These are phyloP conservation scores for Blastobotrys capitulatus DNA, from an alignment of 1,139 yeast genomes.

Conservation along the genomic window DNA sequence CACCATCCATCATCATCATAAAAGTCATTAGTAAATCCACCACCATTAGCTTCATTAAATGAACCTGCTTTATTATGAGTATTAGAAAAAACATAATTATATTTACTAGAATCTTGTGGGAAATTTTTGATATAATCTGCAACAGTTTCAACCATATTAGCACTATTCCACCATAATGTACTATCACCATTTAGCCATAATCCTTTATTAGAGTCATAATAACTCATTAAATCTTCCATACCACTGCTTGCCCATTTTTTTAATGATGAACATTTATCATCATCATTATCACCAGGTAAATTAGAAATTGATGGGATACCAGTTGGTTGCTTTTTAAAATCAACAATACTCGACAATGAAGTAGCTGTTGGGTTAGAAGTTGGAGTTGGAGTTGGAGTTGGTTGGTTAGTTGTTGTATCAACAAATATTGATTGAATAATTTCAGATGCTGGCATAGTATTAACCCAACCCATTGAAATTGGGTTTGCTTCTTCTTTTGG, in stretches of 20 bases:
- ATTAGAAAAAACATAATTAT: constrained; percentile 4
- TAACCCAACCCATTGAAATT: background rate
- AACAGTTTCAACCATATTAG: constrained; percentile 14
- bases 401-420: background rate
- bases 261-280: background rate
- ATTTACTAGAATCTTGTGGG: background rate
- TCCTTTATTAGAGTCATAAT: background rate
- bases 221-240: background rate
- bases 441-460: background rate
- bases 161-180: constrained; percentile 16
- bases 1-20: constrained; percentile 22
- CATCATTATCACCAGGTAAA: background rate
- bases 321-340: background rate
- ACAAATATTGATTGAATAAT: background rate
- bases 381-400: too few relatives aligned
- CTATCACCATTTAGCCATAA: background rate
- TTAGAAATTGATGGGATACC: too few relatives aligned
- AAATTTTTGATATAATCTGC: background rate
- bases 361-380: too few relatives aligned
- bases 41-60: background rate
- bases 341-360: background rate
- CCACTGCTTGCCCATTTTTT: background rate
- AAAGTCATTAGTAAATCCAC: constrained; percentile 17
- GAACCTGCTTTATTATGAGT: background rate
- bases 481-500: background rate